phyloP scores from a whole-genome alignment of 257 asterid species.

The Solanum stenotomum region DNA sequence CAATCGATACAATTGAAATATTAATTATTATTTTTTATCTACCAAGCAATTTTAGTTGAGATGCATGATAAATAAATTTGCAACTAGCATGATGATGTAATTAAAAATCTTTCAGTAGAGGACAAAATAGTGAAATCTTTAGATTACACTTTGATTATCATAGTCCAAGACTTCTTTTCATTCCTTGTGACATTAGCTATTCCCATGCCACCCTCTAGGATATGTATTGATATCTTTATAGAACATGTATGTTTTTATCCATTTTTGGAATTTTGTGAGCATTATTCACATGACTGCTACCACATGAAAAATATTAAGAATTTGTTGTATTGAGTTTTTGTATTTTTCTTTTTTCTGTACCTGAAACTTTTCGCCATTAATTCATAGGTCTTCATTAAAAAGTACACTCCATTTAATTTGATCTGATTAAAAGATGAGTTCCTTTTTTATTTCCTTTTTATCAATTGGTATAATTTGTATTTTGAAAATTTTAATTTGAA shows the following conservation, averaged over 20 bases:
- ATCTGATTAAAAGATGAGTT: not conserved
- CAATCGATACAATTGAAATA: not conserved
- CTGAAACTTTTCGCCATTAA: not conserved
- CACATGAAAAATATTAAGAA: too few relatives aligned
- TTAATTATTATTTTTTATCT: not conserved
- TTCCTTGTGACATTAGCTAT: not conserved
- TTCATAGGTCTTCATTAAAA: not conserved
- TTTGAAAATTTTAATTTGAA: not conserved
- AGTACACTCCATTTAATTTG: not conserved
- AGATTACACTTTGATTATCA: not conserved
- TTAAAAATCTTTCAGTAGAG: too few relatives aligned
- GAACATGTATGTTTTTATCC: not conserved
- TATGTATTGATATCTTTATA: not conserved
- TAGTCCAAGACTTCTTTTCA: not conserved
- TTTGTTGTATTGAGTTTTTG: not conserved
- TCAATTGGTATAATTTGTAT: not conserved
- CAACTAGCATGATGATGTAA: not conserved
- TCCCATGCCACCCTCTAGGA: not conserved
- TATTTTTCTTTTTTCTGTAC: accelerated
- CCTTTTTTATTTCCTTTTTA: not conserved
- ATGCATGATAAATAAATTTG: not conserved
- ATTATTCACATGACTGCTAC: not conserved
- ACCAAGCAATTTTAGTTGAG: not conserved
- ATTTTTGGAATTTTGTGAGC: not conserved
- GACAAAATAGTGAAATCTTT: not conserved